Evolutionary conservation across 805 yeast genomes (phyloP).

Genomic region (Wickerhamiella hasegawae): DNA sequence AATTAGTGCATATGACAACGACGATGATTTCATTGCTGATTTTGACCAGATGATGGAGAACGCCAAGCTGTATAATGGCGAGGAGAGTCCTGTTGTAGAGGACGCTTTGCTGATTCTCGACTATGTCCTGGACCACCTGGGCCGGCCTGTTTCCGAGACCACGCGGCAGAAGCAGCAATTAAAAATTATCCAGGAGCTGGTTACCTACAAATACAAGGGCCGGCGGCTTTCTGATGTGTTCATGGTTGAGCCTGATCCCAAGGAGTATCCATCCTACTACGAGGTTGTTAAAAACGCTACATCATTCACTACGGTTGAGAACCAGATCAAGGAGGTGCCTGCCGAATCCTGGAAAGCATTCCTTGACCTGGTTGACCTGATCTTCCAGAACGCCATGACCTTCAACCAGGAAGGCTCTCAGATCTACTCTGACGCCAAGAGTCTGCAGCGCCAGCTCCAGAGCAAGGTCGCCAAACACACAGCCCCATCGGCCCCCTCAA

Average conservation of each 20-base stretch:
- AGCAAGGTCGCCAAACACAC: constrained; percentile 13
- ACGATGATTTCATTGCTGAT: constrained; percentile 36
- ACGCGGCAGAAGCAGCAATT: constrained; percentile 13
- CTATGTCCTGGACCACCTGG: constrained; percentile 36
- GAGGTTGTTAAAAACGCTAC: constrained; percentile 57
- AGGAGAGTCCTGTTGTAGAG: constrained; percentile 44
- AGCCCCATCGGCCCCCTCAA: constrained; percentile 2
- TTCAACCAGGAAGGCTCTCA: constrained; percentile 63
- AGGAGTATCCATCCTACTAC: constrained; percentile 68
- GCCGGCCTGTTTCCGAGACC: constrained; percentile 18
- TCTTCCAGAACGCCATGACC: constrained; percentile 63
- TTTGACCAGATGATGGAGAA: constrained; percentile 52
- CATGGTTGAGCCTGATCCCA: constrained; percentile 52
- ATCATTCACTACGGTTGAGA: constrained; percentile 44
- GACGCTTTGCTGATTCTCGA: constrained; percentile 44
- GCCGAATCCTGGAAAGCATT: constrained; percentile 44
- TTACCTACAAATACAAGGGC: constrained; percentile 20
- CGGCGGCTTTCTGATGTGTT: constrained; percentile 52
- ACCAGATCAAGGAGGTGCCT: constrained; percentile 34
- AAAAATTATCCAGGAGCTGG: constrained; percentile 12
- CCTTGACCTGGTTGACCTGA: constrained; percentile 38
- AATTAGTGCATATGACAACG: constrained; percentile 21
- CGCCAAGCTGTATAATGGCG: constrained; percentile 59
- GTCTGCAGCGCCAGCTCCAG: constrained; percentile 36
- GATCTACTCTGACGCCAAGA: constrained; percentile 54